These are phyloP conservation scores for Populus deltoides DNA, from an alignment of 345 rosid genomes.

Conservation along the genomic window DNA sequence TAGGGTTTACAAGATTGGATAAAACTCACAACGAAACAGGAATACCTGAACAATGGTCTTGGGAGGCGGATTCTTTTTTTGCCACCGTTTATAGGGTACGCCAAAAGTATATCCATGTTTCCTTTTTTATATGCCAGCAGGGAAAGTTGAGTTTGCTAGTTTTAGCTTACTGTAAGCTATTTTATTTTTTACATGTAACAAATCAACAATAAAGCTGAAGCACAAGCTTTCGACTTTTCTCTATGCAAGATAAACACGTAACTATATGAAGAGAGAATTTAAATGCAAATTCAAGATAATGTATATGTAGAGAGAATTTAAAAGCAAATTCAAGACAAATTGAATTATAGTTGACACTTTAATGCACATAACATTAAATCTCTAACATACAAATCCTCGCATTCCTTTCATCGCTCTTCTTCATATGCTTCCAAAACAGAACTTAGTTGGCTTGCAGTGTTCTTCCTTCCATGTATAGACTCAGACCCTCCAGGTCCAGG, in stretches of 20 bases:
- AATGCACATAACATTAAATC: background rate
- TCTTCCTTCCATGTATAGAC: background rate
- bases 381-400: background rate
- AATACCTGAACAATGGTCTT: no score
- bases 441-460: constrained; percentile 17
- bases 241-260: background rate
- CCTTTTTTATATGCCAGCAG: no score
- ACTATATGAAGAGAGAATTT: background rate
- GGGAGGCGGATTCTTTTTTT: no score
- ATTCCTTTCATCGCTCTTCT: constrained; percentile 12
- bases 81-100: no score
- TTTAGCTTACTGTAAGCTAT: no score
- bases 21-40: no score
- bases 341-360: background rate
- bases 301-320: background rate
- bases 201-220: background rate
- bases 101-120: no score
- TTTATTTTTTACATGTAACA: no score
- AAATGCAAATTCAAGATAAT: background rate
- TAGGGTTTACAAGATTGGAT: no score
- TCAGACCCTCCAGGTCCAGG: constrained; percentile 15
- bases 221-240: background rate
- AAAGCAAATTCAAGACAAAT: background rate
- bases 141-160: no score
- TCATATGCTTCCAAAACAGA: constrained; percentile 23